Evolutionary conservation across 164 flowering plant genomes (phyloP), one percentile per base, ranked within the genome.

Genomic region (Euptelea pleiosperma): DNA sequence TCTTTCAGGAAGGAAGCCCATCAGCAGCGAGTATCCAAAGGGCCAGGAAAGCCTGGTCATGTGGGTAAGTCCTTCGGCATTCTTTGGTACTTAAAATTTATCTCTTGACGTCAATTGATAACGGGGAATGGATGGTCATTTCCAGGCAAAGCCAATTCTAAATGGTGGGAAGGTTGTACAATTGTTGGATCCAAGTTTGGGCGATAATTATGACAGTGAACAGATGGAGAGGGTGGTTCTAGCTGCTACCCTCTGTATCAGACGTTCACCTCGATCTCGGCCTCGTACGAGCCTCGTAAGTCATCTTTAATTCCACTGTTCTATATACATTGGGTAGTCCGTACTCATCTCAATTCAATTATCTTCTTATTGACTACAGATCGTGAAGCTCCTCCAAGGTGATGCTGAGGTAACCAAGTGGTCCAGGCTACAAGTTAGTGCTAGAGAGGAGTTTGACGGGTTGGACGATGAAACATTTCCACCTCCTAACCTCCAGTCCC

Each of bases 11-110:
- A 79, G 92, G 73, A 93, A 88, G 62, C 97, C 99, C 5, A 86
- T 93, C 56, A 73, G 77, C 73, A 81, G 57, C 50, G 88, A 81
- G 31, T 70, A 34, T 51, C 92, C 92, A 19, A 88, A 90, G 62
- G 97, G 96, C 58, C 85, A 81, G 64, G 86, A 85, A 77, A 93
- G 99, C 82, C 70, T 93, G 53, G 91, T 93, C 51, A 82, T 88
- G 86, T 93, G 97, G 99, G 99, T 90, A 85, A 54, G 91, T 70
- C 31, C 47, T 61, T 19, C n/a, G n/a, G n/a, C n/a, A 5, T 6
- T n/a, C 26, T 35, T 50, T 51, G 26, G 43, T 39, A 14, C 24
- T 45, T 41, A 51, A 0, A 40, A 28, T 44, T 50, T 55, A 44
- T 48, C 24, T 60, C 54, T 58, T 65, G 46, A 44, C 16, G 10